phyloP scores from a whole-genome alignment of 306 rosid genomes.

The Hippophae rhamnoides region DNA sequence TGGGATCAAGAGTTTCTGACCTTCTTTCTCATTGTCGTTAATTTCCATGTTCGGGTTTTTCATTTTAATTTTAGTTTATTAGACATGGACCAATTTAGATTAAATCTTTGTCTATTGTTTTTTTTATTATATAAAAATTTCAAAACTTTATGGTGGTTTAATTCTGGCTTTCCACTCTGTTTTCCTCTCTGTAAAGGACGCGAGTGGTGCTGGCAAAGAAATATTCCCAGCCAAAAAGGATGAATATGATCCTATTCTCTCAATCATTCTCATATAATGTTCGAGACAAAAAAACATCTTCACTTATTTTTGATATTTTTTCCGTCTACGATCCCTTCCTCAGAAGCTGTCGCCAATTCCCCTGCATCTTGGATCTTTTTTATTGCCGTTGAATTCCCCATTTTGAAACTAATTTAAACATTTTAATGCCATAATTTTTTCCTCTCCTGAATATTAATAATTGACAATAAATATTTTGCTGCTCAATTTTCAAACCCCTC shows the following conservation, averaged over 20 bases:
- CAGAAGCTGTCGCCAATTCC: constrained; percentile 43
- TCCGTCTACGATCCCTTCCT: constrained; percentile 8
- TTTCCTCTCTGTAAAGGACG: constrained; percentile 38
- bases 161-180: constrained; percentile 24
- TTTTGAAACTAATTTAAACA: constrained; percentile 17
- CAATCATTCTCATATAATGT: constrained; percentile 13
- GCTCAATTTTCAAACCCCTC: neutral
- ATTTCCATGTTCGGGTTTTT: neutral
- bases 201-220: constrained; percentile 16
- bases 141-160: neutral
- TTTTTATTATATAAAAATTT: constrained; percentile 1
- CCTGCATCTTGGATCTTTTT: constrained; percentile 60
- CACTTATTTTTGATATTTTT: neutral
- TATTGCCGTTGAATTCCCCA: constrained; percentile 46
- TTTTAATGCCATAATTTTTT: neutral
- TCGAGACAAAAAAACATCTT: neutral
- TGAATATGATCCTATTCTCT: constrained; percentile 29
- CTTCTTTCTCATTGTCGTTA: neutral
- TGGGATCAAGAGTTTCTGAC: neutral
- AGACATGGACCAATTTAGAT: constrained; percentile 20
- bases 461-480: constrained; percentile 4
- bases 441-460: neutral
- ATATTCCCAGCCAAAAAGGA: constrained; percentile 21
- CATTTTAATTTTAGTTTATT: constrained; percentile 1
- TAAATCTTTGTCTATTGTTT: constrained; percentile 7